Evolutionary conservation across 441 rosid species (phyloP).

Genomic region (Pelargonium citronellum): DNA sequence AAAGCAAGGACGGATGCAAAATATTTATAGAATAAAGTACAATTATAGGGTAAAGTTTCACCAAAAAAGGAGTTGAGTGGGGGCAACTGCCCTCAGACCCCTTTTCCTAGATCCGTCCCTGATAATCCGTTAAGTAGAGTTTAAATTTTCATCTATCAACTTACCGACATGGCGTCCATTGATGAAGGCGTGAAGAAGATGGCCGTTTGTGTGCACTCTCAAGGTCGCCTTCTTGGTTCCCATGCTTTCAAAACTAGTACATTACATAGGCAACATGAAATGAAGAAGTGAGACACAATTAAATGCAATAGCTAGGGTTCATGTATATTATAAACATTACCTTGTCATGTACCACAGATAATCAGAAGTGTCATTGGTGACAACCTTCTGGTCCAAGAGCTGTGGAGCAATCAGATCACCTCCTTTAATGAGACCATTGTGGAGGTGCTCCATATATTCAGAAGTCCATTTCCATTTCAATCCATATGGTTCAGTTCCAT

Average conservation of each 20-base stretch:
- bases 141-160: no score
- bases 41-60: no score
- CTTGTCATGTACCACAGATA: constrained; percentile 37
- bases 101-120: no score
- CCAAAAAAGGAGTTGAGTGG: no score
- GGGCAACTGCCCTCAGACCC: no score
- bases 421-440: not conserved
- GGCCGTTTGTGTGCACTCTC: constrained; percentile 19
- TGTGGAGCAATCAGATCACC: constrained; percentile 13
- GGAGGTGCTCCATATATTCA: constrained; percentile 15
- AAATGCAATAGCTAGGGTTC: no score
- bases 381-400: constrained; percentile 23
- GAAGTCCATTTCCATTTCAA: constrained; percentile 25
- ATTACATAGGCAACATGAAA: not conserved
- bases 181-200: constrained; percentile 25
- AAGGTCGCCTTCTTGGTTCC: constrained; percentile 14
- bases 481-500: constrained; percentile 9
- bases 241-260: not conserved
- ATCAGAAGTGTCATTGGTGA: constrained; percentile 25
- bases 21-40: no score
- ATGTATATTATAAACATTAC: constrained; percentile 14
- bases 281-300: no score
- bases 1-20: no score
- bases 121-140: no score
- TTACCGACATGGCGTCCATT: constrained; percentile 21